Evolutionary conservation across 2,329 filamentous ascomycete species (phyloP).

Genomic region (Colletotrichum liaoningense): DNA sequence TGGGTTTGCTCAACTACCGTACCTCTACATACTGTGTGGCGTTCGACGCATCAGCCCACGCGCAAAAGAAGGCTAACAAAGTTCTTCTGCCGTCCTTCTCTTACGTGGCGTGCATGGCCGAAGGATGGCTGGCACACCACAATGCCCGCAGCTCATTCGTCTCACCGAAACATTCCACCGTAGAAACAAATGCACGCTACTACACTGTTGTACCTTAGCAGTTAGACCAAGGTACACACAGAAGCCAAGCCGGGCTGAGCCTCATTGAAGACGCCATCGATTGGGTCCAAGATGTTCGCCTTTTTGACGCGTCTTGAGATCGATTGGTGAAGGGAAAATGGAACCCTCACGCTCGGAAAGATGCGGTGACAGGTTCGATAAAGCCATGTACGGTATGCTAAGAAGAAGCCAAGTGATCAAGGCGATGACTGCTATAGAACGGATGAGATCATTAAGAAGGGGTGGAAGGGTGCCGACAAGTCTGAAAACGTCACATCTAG

Average conservation of each 20-base stretch:
- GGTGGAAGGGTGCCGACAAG: not conserved
- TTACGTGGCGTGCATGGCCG: not conserved
- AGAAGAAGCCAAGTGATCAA: not conserved
- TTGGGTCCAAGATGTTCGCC: constrained; percentile 4
- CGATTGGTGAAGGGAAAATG: not conserved
- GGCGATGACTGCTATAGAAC: too few species aligned
- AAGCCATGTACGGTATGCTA: not conserved
- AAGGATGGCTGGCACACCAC: not conserved
- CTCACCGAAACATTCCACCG: not conserved
- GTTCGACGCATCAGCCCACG: not conserved
- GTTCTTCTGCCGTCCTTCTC: not conserved
- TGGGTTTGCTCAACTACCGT: not conserved
- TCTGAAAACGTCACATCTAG: not conserved
- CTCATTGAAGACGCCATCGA: constrained; percentile 16
- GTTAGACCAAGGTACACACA: not conserved
- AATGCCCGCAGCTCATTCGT: not conserved
- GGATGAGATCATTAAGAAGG: not conserved
- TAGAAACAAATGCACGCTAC: not conserved
- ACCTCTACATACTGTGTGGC: too few species aligned
- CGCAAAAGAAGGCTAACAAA: not conserved
- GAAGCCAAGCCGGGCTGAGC: constrained; percentile 32
- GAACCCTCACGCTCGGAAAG: not conserved
- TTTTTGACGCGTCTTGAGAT: not conserved
- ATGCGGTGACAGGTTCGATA: not conserved
- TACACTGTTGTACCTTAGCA: not conserved